Percentiles rank a stretch among this genome's conserved stretches.
These are phyloP conservation scores for Aotearoamyces nothofagi DNA, from an alignment of 2,329 filamentous ascomycete genomes.

Conservation along the genomic window DNA sequence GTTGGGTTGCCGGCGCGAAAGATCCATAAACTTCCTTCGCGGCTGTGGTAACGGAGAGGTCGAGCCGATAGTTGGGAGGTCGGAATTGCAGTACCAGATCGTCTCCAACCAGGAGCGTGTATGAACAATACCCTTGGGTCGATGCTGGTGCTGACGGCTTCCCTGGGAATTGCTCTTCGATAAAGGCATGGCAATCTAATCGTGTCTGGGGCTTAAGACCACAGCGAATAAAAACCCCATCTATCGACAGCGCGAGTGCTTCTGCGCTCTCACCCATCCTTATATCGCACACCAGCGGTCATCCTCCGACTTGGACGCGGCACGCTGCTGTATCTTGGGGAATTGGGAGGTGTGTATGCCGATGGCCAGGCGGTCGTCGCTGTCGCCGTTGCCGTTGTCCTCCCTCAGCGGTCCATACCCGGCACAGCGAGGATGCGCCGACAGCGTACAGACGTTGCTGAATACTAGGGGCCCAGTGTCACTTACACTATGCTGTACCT, in stretches of 20 bases:
- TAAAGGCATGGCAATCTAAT: conserved; percentile 19
- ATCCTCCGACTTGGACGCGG: too few relatives aligned
- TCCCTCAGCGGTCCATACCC: too few relatives aligned
- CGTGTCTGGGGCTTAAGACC: conserved; percentile 9
- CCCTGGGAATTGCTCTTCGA: conserved; percentile 18
- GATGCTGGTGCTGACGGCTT: conserved; percentile 18
- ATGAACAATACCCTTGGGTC: conserved; percentile 35
- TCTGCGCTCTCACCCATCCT: too few relatives aligned
- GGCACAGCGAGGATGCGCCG: too few relatives aligned
- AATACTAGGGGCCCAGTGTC: too few relatives aligned
- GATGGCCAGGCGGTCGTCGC: too few relatives aligned
- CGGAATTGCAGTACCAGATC: conserved; percentile 32
- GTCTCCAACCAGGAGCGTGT: conserved; percentile 27
- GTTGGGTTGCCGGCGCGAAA: conserved; percentile 26
- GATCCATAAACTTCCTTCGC: conserved; percentile 25
- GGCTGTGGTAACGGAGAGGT: conserved; percentile 21
- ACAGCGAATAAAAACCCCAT: conserved; percentile 14
- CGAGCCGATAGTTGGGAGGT: conserved; percentile 25
- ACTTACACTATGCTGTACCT: too few relatives aligned
- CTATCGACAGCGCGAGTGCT: conserved; percentile 4
- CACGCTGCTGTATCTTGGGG: too few relatives aligned
- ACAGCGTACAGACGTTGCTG: too few relatives aligned
- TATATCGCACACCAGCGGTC: too few relatives aligned
- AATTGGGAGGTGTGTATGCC: too few relatives aligned
- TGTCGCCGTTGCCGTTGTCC: too few relatives aligned